Evolutionary conservation across 768 basidiomycete genomes (phyloP), one percentile per base, ranked within the genome.

Genomic region (Fistulinella prunicolor): DNA sequence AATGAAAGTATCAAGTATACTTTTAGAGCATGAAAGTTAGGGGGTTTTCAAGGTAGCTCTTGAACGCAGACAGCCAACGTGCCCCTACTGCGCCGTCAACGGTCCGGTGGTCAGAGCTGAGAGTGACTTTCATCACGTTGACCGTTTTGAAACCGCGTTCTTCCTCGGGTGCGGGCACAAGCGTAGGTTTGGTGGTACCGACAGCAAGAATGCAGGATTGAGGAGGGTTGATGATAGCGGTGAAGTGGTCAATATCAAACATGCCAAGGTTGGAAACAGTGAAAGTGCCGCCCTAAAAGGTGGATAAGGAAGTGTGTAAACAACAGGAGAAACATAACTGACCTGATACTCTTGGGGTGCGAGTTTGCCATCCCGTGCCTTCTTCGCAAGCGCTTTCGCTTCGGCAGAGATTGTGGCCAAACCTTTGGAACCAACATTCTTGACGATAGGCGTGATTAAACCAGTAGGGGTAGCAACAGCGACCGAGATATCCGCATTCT

Each of bases 231-330:
- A 99, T 95, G 74, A 99, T 98, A 39, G 96, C 96, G 13, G 94
- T 97, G 71, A 99, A 99, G 71, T 94, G 88, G 46, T 84, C 81
- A 62, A 97, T 81, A 53, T 89, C 94, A 65, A 79, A 96, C 96
- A 99, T 99, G 71, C 96, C 96, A 47, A 99, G 79, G 74, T 99
- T 99, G 50, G 96, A 99, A 67, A 99, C 91, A 37, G 96, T 98
- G 75, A 99, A 98, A 12, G 94, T 90, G 41, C 96, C 96, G 46
- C 96, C 96, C 88, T 93, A 49, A 26, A 38, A 41, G 40, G 22
- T 6, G 29, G 32, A 38, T 56, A 16, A 51, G 38, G 38, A 41
- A 30, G 5, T 19, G 3, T 9, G 8, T 43, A 38, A 23, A 41
- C 9, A 40, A 48, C 37, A 32, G 19, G 19, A 36, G 9, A 35